phyloP scores from a whole-genome alignment of 2,329 filamentous ascomycete species.

The Microcyclosporella mali region DNA sequence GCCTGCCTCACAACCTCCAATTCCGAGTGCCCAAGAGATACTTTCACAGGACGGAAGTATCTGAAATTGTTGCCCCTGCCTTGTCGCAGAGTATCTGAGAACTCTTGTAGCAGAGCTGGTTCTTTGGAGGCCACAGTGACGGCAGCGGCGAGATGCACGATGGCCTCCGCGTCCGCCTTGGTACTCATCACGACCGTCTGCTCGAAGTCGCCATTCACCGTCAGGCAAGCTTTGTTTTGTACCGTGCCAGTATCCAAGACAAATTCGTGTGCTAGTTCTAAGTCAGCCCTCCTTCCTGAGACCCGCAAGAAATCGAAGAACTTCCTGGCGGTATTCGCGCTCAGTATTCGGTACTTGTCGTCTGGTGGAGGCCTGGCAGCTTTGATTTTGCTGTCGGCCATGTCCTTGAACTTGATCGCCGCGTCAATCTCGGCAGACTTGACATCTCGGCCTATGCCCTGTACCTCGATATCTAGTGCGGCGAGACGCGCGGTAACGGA shows the following conservation, averaged over 20 bases:
- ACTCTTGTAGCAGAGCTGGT: conserved; percentile 30
- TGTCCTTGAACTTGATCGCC: conserved; percentile 34
- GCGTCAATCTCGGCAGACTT: conserved; percentile 33
- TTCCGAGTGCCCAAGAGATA: conserved; percentile 28
- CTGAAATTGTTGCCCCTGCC: conserved; percentile 31
- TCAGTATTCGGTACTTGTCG: conserved; percentile 22
- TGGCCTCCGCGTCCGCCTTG: conserved; percentile 32
- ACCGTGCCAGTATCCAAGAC: neutral
- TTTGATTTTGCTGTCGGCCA: conserved; percentile 32
- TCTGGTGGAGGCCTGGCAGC: neutral
- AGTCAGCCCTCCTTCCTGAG: conserved; percentile 5
- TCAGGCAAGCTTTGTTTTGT: conserved; percentile 22
- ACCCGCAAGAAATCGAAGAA: conserved; percentile 35
- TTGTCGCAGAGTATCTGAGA: conserved; percentile 29
- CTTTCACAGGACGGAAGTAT: conserved; percentile 25
- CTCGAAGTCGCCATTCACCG: conserved; percentile 22
- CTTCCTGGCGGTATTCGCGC: conserved; percentile 32
- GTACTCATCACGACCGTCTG: conserved; percentile 23
- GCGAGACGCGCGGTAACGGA: conserved; percentile 18
- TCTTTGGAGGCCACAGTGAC: conserved; percentile 30
- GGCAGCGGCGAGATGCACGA: conserved; percentile 35
- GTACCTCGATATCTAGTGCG: conserved; percentile 32
- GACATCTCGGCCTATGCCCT: conserved; percentile 24
- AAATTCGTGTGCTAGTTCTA: conserved; percentile 21
- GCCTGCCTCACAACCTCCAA: conserved; percentile 34